Percentiles rank a stretch among this genome's conserved stretches.
These are phyloP conservation scores for Tetraselmis striata DNA, from an alignment of 139 green algal genomes.

Conservation along the genomic window DNA sequence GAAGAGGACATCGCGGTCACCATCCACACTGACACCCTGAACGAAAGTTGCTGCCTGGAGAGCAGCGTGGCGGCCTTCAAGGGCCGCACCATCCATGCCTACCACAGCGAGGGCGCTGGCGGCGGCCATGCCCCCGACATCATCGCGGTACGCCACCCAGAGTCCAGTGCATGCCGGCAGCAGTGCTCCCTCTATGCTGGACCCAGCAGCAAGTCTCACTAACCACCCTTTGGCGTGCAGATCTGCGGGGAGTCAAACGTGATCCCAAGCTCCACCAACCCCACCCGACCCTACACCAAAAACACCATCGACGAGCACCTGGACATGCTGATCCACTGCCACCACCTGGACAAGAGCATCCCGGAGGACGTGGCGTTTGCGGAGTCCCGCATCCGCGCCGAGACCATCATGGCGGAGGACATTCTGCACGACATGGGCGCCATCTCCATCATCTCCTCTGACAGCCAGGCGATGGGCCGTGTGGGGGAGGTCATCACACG, in stretches of 20 bases:
- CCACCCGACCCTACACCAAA: constrained; percentile 40
- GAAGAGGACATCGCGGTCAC: constrained; percentile 38
- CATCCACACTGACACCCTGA: constrained; percentile 50
- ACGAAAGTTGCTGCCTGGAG: constrained; percentile 41
- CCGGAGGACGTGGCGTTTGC: constrained; percentile 44
- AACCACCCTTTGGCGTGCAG: neutral
- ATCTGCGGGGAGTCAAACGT: constrained; percentile 37
- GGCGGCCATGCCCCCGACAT: constrained; percentile 47
- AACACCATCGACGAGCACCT: constrained; percentile 52
- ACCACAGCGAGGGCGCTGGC: constrained; percentile 32
- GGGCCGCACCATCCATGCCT: constrained; percentile 36
- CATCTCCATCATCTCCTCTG: constrained; percentile 41
- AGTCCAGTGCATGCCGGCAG: no score
- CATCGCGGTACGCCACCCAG: constrained; percentile 21
- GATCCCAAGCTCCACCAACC: constrained; percentile 43
- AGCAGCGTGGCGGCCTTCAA: constrained; percentile 39
- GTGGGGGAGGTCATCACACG: constrained; percentile 40
- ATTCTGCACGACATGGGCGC: constrained; percentile 46
- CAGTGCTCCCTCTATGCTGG: no score
- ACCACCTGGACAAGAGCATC: constrained; percentile 31
- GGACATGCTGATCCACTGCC: constrained; percentile 49
- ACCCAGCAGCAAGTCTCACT: no score
- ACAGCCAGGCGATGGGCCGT: constrained; percentile 40
- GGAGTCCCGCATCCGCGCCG: constrained; percentile 37
- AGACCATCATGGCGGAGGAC: constrained; percentile 46